These are phyloP conservation scores for Cyberlindnera xishuangbannaensis DNA, from an alignment of 805 yeast species.

Conservation along the genomic window DNA sequence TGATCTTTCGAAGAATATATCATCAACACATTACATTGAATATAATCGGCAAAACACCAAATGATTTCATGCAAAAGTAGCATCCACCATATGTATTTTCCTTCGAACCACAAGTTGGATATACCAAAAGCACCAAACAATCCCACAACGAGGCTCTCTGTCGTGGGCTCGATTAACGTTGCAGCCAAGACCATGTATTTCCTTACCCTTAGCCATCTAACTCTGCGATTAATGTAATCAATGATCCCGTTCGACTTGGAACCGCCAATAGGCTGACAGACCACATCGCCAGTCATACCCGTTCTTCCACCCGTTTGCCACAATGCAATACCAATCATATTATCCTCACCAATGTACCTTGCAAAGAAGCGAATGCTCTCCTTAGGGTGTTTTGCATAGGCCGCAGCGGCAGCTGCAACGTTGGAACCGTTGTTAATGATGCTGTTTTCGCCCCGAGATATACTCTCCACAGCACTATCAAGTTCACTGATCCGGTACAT, in stretches of 20 bases:
- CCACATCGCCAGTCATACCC: slow-evolving; percentile 73
- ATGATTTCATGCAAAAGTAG: slow-evolving; percentile 47
- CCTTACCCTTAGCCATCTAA: slow-evolving; percentile 81
- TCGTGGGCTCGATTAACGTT: slow-evolving; percentile 79
- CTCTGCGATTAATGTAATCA: slow-evolving; percentile 63
- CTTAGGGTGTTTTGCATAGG: slow-evolving; percentile 25
- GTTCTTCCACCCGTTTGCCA: slow-evolving; percentile 75
- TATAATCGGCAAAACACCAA: slow-evolving; percentile 65
- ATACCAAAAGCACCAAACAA: slow-evolving; percentile 57
- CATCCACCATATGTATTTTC: slow-evolving; percentile 30
- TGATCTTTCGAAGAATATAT: slow-evolving; percentile 22
- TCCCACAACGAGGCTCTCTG: slow-evolving; percentile 70
- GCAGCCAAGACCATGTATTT: slow-evolving; percentile 85
- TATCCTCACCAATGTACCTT: slow-evolving; percentile 84
- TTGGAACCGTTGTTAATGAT: slow-evolving; percentile 28
- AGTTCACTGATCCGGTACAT: slow-evolving; percentile 63
- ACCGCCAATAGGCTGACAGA: slow-evolving; percentile 62
- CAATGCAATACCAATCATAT: slow-evolving; percentile 82
- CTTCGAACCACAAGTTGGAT: slow-evolving; percentile 37
- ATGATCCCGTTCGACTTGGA: slow-evolving; percentile 31
- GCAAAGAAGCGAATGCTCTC: slow-evolving; percentile 66
- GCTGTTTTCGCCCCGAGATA: slow-evolving; percentile 28
- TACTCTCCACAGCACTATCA: slow-evolving; percentile 46
- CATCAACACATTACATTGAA: slow-evolving; percentile 46
- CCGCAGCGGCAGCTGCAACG: slow-evolving; percentile 31